A percentile compares a stretch with the other conserved stretches of the same genome.
Evolutionary conservation across 352 stramenopile genomes (phyloP).

Genomic region (Globisporangium recalcitrans): DNA sequence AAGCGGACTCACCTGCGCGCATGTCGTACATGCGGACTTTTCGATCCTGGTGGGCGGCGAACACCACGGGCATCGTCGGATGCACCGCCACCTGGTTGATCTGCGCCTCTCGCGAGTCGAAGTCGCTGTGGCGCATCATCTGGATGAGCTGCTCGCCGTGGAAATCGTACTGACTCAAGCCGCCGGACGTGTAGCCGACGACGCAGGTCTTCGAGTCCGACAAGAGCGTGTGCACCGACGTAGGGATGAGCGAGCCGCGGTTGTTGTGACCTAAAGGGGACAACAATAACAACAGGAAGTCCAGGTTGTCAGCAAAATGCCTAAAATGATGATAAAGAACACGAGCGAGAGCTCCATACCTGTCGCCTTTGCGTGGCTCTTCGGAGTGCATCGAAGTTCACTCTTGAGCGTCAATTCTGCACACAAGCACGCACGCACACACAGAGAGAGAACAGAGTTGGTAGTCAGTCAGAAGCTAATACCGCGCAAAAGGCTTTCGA

Average conservation of each 20-base stretch:
- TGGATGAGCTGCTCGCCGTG: constrained; percentile 75
- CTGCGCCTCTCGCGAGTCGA: constrained; percentile 62
- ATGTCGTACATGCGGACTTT: constrained; percentile 88
- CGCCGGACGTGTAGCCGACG: constrained; percentile 71
- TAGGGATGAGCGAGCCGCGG: constrained; percentile 54
- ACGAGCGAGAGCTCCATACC: constrained; percentile 19
- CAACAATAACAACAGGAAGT: background rate
- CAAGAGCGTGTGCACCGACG: constrained; percentile 63
- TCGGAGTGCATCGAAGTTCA: constrained; percentile 56
- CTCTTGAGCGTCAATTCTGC: constrained; percentile 73
- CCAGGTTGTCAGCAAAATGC: background rate
- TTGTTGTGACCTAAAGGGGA: constrained; percentile 37
- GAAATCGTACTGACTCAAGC: constrained; percentile 69
- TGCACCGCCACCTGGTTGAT: constrained; percentile 79
- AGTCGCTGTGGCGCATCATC: constrained; percentile 56
- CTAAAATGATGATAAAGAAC: background rate
- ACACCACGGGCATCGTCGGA: constrained; percentile 77
- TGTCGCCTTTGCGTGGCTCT: constrained; percentile 44
- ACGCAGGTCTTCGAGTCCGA: constrained; percentile 77
- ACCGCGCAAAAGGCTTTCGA: background rate
- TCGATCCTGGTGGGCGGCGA: constrained; percentile 75
- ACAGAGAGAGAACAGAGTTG: background rate
- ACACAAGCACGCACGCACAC: background rate
- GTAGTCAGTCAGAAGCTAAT: background rate
- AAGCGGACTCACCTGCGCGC: constrained; percentile 45